Evolutionary conservation across 805 yeast species (phyloP).

Genomic region (Candida boidinii): DNA sequence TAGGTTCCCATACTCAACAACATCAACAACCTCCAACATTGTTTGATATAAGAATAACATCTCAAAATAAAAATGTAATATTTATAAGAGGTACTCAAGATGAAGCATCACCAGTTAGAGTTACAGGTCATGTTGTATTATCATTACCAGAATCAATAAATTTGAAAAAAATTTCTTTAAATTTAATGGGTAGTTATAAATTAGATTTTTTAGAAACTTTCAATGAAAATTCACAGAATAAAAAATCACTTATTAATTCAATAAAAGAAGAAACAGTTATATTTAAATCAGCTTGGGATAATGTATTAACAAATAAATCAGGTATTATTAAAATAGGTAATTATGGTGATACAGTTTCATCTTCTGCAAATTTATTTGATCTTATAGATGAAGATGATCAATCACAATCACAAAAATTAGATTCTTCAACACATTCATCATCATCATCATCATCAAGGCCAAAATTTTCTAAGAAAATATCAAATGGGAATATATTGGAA

Average conservation of each 20-base stretch:
- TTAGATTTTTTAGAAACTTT: constrained; percentile 31
- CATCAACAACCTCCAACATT: constrained; percentile 7
- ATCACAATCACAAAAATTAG: too few species aligned
- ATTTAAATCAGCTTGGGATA: constrained; percentile 38
- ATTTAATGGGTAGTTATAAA: constrained; percentile 33
- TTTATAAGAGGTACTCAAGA: constrained; percentile 34
- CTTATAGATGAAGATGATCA: background rate
- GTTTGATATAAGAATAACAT: constrained; percentile 23
- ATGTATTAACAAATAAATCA: constrained; percentile 29
- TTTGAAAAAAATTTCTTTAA: constrained; percentile 29
- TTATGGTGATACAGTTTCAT: constrained; percentile 26
- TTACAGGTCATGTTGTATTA: constrained; percentile 40
- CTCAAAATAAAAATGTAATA: constrained; percentile 32
- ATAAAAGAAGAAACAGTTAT: constrained; percentile 31
- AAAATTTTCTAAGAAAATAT: constrained; percentile 1
- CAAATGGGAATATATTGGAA: constrained; percentile 1
- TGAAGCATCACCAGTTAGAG: constrained; percentile 33
- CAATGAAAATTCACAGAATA: constrained; percentile 14
- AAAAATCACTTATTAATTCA: constrained; percentile 22
- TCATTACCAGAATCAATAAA: constrained; percentile 34
- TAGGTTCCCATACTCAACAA: background rate
- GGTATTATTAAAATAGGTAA: constrained; percentile 32
- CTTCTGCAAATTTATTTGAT: background rate
- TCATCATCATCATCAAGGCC: background rate
- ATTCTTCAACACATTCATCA: background rate